Evolutionary conservation across 2,329 filamentous ascomycete species (phyloP).

Genomic region (Lachnellula cervina): DNA sequence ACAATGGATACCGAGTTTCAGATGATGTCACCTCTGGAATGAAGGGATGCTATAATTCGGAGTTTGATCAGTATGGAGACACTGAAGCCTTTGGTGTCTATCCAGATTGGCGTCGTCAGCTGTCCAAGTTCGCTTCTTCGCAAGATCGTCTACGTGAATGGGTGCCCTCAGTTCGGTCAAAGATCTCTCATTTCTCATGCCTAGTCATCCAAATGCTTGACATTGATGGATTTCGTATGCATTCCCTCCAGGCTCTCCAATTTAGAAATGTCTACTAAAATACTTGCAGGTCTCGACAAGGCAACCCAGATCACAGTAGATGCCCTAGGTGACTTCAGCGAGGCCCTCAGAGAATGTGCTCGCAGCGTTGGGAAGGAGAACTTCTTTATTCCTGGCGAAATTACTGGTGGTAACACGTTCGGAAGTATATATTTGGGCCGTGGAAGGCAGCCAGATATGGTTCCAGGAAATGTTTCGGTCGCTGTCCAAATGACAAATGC

Average conservation of each 20-base stretch:
- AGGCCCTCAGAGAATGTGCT: constrained; percentile 54
- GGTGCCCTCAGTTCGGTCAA: constrained; percentile 50
- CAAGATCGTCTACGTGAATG: constrained; percentile 64
- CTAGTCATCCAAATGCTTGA: constrained; percentile 57
- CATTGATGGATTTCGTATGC: constrained; percentile 59
- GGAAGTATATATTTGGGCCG: constrained; percentile 57
- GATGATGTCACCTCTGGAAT: constrained; percentile 43
- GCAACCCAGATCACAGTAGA: constrained; percentile 60
- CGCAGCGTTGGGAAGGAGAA: constrained; percentile 51
- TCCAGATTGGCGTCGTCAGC: constrained; percentile 58
- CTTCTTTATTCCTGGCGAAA: constrained; percentile 59
- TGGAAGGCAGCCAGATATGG: constrained; percentile 47
- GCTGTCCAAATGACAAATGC: background rate
- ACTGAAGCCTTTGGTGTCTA: constrained; percentile 59
- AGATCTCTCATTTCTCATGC: constrained; percentile 56
- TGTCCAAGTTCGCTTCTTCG: constrained; percentile 62
- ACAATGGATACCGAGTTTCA: constrained; percentile 41
- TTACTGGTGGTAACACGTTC: constrained; percentile 56
- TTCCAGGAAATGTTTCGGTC: constrained; percentile 23
- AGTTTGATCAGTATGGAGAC: constrained; percentile 53
- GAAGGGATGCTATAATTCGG: constrained; percentile 55
- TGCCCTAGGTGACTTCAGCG: constrained; percentile 52
- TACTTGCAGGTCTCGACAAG: constrained; percentile 42
- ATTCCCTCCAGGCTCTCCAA: too few species aligned
- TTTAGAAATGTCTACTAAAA: too few species aligned